Percentiles rank a stretch among this genome's conserved stretches.
Evolutionary conservation across 371 early-diverging fungal species (phyloP).

Genomic region (Quaeritorhiza haematococci): DNA sequence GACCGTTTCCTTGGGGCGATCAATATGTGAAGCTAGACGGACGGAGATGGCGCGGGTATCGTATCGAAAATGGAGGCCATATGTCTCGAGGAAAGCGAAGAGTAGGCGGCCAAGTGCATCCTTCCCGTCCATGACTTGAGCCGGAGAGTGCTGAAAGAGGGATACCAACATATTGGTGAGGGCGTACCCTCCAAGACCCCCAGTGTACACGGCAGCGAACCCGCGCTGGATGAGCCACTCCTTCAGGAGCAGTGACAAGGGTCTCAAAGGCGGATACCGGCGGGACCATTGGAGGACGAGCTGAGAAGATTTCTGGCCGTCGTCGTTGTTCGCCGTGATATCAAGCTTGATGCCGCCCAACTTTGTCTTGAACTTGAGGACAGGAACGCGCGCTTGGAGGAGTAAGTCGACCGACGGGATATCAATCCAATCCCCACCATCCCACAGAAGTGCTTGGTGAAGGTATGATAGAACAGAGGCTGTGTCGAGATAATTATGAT

Average conservation of each 20-base stretch:
- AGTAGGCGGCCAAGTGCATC: background rate
- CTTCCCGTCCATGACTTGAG: background rate
- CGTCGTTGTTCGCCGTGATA: background rate
- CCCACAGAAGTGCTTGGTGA: background rate
- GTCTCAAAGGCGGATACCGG: background rate
- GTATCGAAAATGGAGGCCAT: background rate
- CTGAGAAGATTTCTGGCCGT: background rate
- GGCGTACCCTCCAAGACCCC: background rate
- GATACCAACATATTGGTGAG: background rate
- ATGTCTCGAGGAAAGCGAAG: background rate
- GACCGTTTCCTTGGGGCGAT: background rate
- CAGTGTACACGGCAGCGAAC: background rate
- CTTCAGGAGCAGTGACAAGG: background rate
- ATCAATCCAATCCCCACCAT: background rate
- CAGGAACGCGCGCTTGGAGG: constrained; percentile 1
- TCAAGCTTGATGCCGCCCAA: background rate
- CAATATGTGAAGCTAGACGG: background rate
- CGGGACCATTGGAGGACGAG: background rate
- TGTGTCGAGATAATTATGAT: background rate
- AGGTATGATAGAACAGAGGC: background rate
- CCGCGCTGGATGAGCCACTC: background rate
- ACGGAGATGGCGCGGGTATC: background rate
- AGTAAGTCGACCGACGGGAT: background rate
- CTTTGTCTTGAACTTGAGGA: background rate
- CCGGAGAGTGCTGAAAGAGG: background rate